Conservation (phyloP, 2,329 filamentous ascomycete genomes). For the Aspergillus oerlinghausenensis region DNA sequence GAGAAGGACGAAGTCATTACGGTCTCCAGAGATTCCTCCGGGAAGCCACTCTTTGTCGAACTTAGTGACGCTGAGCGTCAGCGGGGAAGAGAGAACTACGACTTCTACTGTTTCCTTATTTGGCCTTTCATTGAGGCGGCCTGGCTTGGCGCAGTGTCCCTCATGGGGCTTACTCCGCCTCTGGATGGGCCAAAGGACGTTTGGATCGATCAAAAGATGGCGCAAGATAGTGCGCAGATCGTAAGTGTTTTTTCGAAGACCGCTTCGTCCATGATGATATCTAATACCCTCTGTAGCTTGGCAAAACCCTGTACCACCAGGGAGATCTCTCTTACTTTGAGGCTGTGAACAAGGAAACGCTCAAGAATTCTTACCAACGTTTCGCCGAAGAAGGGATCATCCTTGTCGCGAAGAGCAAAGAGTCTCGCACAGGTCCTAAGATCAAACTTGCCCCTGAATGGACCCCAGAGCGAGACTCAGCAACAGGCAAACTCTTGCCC, state of each 20-base stretch:
- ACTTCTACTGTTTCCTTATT: slow-evolving; percentile 97
- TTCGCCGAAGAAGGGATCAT: slow-evolving; percentile 91
- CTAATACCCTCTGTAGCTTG: slow-evolving; percentile 54
- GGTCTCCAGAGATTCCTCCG: slow-evolving; percentile 53
- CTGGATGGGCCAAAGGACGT: slow-evolving; percentile 53
- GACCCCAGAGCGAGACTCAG: slow-evolving; percentile 62
- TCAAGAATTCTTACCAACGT: slow-evolving; percentile 85
- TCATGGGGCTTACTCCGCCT: slow-evolving; percentile 82
- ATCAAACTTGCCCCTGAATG: slow-evolving; percentile 70
- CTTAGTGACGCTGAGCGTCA: slow-evolving; percentile 71
- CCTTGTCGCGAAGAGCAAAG: slow-evolving; percentile 64
- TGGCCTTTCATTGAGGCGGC: slow-evolving; percentile 97
- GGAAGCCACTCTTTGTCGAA: slow-evolving; percentile 62
- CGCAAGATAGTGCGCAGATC: slow-evolving; percentile 76
- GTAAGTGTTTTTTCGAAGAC: slow-evolving; percentile 43
- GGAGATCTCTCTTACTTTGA: slow-evolving; percentile 97
- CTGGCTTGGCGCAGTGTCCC: slow-evolving; percentile 84
- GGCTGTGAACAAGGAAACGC: slow-evolving; percentile 94
- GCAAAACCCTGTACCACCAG: slow-evolving; percentile 96
- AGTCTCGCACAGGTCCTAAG: slow-evolving; percentile 36
- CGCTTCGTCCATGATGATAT: background rate
- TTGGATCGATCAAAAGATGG: slow-evolving; percentile 74
- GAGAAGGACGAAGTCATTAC: slow-evolving; percentile 74
- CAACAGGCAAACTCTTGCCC: slow-evolving; percentile 59
- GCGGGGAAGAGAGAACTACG: slow-evolving; percentile 85